A percentile compares a stretch with the other conserved stretches of the same genome.
Evolutionary conservation across 2,329 filamentous ascomycete genomes (phyloP).

Genomic region (Fusarium begoniae): DNA sequence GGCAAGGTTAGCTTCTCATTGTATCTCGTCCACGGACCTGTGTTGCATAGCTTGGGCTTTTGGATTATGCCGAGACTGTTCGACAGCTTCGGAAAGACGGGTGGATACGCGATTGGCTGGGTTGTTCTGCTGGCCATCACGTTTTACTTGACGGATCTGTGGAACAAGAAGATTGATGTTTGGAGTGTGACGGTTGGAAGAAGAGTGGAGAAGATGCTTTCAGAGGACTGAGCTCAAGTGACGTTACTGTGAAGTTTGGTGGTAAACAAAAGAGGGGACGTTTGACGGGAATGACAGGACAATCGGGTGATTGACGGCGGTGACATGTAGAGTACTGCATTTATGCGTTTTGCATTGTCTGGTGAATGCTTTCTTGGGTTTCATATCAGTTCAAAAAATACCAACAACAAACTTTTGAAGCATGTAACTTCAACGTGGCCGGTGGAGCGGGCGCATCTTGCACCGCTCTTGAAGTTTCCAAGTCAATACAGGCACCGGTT

Average conservation of each 20-base stretch:
- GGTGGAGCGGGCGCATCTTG: neutral
- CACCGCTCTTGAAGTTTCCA: neutral
- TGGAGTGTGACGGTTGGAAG: slow-evolving; percentile 52
- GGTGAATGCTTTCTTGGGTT: neutral
- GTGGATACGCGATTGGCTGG: slow-evolving; percentile 47
- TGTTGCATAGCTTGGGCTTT: slow-evolving; percentile 69
- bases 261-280: neutral
- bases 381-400: neutral
- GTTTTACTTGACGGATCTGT: slow-evolving; percentile 49
- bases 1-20: slow-evolving; percentile 53
- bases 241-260: neutral
- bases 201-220: slow-evolving; percentile 44
- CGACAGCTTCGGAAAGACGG: slow-evolving; percentile 45
- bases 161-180: slow-evolving; percentile 48
- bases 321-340: neutral
- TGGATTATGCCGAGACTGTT: slow-evolving; percentile 59
- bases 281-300: neutral
- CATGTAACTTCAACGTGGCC: neutral
- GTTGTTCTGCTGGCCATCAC: slow-evolving; percentile 44
- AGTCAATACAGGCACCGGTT: neutral
- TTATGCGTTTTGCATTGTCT: neutral
- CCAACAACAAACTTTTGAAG: neutral
- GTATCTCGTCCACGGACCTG: slow-evolving; percentile 61
- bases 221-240: slow-evolving; percentile 10
- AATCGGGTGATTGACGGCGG: neutral